These are phyloP conservation scores for Penicillium fuscoglaucum DNA, from an alignment of 2,329 filamentous ascomycete genomes.

Conservation along the genomic window DNA sequence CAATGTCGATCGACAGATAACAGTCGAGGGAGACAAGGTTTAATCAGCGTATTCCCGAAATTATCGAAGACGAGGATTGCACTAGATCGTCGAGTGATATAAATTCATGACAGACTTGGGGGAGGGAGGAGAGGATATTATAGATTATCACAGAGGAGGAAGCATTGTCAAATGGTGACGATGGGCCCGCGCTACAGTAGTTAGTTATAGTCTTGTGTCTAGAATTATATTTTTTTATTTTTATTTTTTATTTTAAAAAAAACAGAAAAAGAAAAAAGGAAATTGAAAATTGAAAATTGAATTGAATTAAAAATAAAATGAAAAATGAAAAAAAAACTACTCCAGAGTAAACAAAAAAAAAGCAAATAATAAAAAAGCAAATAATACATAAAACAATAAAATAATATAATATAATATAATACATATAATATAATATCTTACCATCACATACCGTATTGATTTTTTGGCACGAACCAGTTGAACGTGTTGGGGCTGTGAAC, in stretches of 20 bases:
- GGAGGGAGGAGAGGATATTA: constrained; percentile 20
- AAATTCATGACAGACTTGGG: constrained; percentile 4
- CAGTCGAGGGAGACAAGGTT: neutral
- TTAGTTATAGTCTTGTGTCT: constrained; percentile 16
- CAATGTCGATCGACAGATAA: neutral
- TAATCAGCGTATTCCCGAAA: neutral
- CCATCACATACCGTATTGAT: constrained; percentile 12
- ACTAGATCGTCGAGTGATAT: constrained; percentile 1
- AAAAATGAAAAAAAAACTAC: neutral
- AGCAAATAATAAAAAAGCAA: constrained; percentile 13
- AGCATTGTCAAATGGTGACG: constrained; percentile 8
- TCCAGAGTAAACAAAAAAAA: constrained; percentile 3
- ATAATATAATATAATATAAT: neutral
- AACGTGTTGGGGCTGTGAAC: constrained; percentile 15
- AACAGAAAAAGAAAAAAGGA: neutral
- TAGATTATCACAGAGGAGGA: constrained; percentile 13
- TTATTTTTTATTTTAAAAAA: neutral
- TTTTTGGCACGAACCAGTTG: constrained; percentile 6
- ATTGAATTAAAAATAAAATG: constrained; percentile 3
- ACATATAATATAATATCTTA: constrained; percentile 1
- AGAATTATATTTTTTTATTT: constrained; percentile 7
- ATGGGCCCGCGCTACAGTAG: constrained; percentile 14
- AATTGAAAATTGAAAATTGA: neutral
- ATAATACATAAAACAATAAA: constrained; percentile 9
- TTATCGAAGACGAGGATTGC: neutral